phyloP scores from a whole-genome alignment of 345 rosid genomes.

The Ailanthus altissimus region DNA sequence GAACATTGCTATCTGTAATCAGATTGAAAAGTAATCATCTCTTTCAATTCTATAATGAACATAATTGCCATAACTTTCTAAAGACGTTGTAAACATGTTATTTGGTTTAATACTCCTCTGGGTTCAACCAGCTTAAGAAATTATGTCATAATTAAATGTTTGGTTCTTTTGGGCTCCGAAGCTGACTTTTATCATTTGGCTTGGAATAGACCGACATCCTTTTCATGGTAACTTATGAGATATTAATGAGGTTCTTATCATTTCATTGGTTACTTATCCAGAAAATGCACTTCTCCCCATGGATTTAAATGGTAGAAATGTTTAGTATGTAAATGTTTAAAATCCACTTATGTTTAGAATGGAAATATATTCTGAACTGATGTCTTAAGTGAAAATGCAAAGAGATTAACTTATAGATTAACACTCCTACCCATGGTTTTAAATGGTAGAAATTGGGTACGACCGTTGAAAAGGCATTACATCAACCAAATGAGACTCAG shows the following conservation, averaged over 20 bases:
- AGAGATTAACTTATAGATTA: not conserved
- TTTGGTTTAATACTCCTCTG: not conserved
- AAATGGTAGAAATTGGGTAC: not conserved
- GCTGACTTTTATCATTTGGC: not conserved
- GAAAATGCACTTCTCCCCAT: not conserved
- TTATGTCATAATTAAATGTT: not conserved
- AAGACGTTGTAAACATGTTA: not conserved
- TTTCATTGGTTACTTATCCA: not conserved
- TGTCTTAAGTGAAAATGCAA: not conserved
- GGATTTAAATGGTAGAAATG: too few relatives aligned
- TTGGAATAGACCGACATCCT: not conserved
- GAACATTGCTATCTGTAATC: not conserved
- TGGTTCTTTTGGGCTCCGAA: not conserved
- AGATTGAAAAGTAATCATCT: not conserved
- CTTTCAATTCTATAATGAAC: constrained; percentile 5
- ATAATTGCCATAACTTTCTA: not conserved
- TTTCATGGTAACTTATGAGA: not conserved
- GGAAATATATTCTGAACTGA: not conserved
- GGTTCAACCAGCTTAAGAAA: not conserved
- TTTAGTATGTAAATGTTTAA: too few relatives aligned
- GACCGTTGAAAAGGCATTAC: not conserved
- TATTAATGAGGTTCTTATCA: not conserved
- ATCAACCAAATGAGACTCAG: not conserved
- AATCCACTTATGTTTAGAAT: not conserved
- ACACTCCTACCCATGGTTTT: not conserved